Evolutionary conservation across 352 stramenopile species (phyloP).

Genomic region (Discostella stelligera): DNA sequence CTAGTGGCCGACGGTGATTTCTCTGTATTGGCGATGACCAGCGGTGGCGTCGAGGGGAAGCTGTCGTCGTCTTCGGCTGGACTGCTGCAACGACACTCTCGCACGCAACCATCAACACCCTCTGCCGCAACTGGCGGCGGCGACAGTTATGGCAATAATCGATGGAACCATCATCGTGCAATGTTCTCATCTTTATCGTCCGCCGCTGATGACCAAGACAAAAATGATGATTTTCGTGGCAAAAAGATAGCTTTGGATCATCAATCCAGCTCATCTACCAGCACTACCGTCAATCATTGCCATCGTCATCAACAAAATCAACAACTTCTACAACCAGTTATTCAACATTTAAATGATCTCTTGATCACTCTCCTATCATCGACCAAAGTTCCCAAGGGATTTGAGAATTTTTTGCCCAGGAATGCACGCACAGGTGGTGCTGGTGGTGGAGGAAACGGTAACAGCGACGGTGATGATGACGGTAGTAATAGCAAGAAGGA

Average conservation of each 20-base stretch:
- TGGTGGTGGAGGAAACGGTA: neutral
- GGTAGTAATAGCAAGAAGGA: slow-evolving; percentile 39
- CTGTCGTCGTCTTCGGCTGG: neutral
- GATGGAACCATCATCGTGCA: neutral
- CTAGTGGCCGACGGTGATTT: neutral
- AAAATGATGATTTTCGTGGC: neutral
- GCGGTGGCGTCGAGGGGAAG: neutral
- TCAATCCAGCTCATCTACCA: neutral
- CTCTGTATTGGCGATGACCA: too few species aligned
- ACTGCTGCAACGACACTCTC: neutral
- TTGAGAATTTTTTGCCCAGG: slow-evolving; percentile 80
- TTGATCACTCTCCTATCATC: slow-evolving; percentile 9
- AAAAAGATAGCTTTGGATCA: neutral
- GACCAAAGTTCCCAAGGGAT: slow-evolving; percentile 54
- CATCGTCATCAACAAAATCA: slow-evolving; percentile 1
- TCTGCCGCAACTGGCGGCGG: too few species aligned
- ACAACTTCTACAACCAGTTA: neutral
- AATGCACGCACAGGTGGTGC: slow-evolving; percentile 38
- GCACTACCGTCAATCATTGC: neutral
- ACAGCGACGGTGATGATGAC: slow-evolving; percentile 9
- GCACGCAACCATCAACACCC: neutral
- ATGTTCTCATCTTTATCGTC: neutral
- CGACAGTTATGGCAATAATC: neutral
- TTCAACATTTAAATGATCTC: neutral
- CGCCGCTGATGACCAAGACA: neutral